Conservation (phyloP, 208 protist species). For the Lotmaria passim region DNA sequence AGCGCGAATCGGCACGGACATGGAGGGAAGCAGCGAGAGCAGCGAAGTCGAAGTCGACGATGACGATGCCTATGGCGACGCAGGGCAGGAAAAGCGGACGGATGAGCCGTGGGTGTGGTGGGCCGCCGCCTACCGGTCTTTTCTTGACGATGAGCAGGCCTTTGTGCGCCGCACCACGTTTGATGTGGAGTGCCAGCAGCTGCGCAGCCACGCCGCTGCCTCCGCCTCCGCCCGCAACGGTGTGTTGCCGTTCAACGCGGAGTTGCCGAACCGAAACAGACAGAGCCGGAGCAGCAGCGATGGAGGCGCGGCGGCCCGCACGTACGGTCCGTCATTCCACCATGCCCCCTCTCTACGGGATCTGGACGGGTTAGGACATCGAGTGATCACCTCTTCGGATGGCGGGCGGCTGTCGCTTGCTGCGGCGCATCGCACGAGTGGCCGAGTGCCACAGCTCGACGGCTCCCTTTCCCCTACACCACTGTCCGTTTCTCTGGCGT, state of each 20-base stretch:
- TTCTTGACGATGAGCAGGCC: conserved; percentile 73
- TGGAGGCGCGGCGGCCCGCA: neutral
- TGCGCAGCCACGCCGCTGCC: conserved; percentile 25
- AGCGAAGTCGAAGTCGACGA: neutral
- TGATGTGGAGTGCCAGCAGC: conserved; percentile 71
- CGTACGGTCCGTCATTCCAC: neutral
- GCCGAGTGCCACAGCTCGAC: neutral
- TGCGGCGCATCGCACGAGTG: neutral
- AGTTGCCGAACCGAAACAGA: too few relatives aligned
- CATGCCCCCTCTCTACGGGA: conserved; percentile 1
- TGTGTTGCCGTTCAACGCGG: too few relatives aligned
- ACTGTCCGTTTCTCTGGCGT: conserved; percentile 1
- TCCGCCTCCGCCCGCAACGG: too few relatives aligned
- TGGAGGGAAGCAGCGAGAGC: too few relatives aligned
- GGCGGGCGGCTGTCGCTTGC: neutral
- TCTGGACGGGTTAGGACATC: neutral
- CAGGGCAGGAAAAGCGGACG: conserved; percentile 12
- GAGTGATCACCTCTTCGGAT: neutral
- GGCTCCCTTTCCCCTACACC: neutral
- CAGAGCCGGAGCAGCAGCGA: too few relatives aligned
- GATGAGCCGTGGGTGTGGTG: conserved; percentile 72
- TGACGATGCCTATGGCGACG: neutral
- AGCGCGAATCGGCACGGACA: neutral
- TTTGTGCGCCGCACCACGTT: conserved; percentile 83
- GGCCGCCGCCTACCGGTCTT: conserved; percentile 73